These are phyloP conservation scores for Cyclostephanos tholiformis DNA, from an alignment of 108 stramenopile species.

Conservation along the genomic window DNA sequence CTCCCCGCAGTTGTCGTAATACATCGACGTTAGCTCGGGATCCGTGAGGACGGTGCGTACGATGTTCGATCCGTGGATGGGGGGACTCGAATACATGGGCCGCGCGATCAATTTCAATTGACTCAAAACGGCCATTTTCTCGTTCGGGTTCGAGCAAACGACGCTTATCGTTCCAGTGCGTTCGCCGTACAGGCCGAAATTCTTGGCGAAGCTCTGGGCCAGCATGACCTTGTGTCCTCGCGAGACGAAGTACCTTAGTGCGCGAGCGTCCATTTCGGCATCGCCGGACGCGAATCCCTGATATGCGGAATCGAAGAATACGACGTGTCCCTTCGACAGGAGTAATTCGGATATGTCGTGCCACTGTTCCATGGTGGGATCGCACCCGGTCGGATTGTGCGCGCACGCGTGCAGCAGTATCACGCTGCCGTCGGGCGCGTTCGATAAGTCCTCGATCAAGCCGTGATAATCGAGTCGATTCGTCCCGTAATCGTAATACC, in stretches of 20 bases:
- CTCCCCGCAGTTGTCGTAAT: conserved; percentile 83
- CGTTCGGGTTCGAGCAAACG: conserved; percentile 79
- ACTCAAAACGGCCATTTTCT: conserved; percentile 83
- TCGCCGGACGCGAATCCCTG: conserved; percentile 99
- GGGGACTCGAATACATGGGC: conserved; percentile 97
- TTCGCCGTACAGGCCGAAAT: conserved; percentile 99
- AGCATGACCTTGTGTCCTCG: conserved; percentile 90
- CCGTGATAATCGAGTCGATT: conserved; percentile 89
- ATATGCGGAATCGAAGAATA: conserved; percentile 98
- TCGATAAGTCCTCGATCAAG: conserved; percentile 80
- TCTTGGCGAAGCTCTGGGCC: conserved; percentile 98
- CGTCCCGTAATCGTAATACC: conserved; percentile 89
- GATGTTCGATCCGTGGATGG: conserved; percentile 93
- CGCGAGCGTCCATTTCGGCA: conserved; percentile 90
- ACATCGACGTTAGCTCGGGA: conserved; percentile 73
- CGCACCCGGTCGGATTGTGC: conserved; percentile 99
- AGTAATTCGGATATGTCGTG: conserved; percentile 71
- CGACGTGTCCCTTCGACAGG: conserved; percentile 72
- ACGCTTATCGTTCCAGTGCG: conserved; percentile 93
- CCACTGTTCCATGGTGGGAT: conserved; percentile 95
- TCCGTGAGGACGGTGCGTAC: conserved; percentile 91
- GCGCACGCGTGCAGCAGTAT: conserved; percentile 98
- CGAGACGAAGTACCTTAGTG: conserved; percentile 87
- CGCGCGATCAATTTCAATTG: conserved; percentile 94
- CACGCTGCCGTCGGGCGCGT: conserved; percentile 83